Percentiles rank a stretch among this genome's conserved stretches.
phyloP scores from a whole-genome alignment of 495 filamentous ascomycete genomes.

The Zalerion maritima region DNA sequence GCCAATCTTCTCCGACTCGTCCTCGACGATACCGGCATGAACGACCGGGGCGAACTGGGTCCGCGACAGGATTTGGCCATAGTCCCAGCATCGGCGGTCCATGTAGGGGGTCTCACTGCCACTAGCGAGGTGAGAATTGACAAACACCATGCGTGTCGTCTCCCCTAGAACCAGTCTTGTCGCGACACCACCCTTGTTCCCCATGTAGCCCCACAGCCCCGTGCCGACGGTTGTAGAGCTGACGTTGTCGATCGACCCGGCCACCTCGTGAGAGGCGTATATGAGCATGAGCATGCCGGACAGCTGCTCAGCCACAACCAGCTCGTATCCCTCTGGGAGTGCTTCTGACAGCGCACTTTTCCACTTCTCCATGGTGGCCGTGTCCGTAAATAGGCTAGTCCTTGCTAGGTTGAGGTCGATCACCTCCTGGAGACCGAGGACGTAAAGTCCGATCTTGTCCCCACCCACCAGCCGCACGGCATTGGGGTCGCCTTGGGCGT shows the following conservation, averaged over 20 bases:
- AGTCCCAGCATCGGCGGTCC: constrained; percentile 85
- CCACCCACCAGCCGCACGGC: constrained; percentile 24
- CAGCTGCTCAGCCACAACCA: constrained; percentile 69
- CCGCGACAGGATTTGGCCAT: constrained; percentile 54
- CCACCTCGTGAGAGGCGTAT: constrained; percentile 64
- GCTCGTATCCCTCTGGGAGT: constrained; percentile 60
- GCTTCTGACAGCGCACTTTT: constrained; percentile 55
- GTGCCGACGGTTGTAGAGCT: constrained; percentile 71
- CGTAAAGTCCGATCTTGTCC: constrained; percentile 73
- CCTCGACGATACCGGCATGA: constrained; percentile 38
- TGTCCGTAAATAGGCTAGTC: constrained; percentile 55
- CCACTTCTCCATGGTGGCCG: constrained; percentile 56
- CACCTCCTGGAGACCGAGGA: constrained; percentile 80
- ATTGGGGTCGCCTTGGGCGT: constrained; percentile 22
- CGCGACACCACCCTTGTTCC: constrained; percentile 85
- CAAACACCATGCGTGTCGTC: constrained; percentile 72
- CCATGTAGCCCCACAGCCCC: constrained; percentile 79
- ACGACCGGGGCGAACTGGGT: constrained; percentile 60
- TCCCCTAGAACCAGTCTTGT: constrained; percentile 79
- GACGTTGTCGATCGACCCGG: constrained; percentile 56
- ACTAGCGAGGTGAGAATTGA: constrained; percentile 82
- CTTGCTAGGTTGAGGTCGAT: constrained; percentile 62
- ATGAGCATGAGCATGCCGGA: constrained; percentile 75
- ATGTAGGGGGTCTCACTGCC: constrained; percentile 62
- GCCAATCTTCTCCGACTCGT: constrained; percentile 54